Evolutionary conservation across 2,329 filamentous ascomycete genomes (phyloP), one percentile per base, ranked within the genome.

Genomic region (Clathrospora elynae): DNA sequence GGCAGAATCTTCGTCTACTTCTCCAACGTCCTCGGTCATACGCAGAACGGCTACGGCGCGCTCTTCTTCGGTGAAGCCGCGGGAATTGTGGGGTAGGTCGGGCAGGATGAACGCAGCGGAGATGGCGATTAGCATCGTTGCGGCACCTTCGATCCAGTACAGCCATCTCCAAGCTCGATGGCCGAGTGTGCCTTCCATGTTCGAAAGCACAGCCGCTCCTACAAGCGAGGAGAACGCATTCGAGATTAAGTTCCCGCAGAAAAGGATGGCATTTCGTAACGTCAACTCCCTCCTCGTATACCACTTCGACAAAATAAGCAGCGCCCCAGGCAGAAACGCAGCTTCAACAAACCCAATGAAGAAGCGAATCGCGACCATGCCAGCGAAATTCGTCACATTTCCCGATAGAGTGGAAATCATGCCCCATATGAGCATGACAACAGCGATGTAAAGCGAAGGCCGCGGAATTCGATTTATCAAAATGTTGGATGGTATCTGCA

Each of bases 261-360:
- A 71, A 12, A 75, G 57, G 31, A 72, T 64, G 6, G 71, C 66
- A 35, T 70, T 71, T 7, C 71, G 63, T 1, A 64, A 61, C 5
- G 68, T 69, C 24, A 73, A 57, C 42, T 73, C 71, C 35, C 78
- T 76, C 33, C 82, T 75, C 1, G 83, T 86, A 65, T 87, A 87
- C 78, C 83, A 87, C 54, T 84, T 82, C 0, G 80, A 83, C 13
- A 86, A 73, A 31, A 85, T 80, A 29, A 85, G 73, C 8, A 86
- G 73, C 0, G 80, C 80, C 28, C 84, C 84, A 0, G 84, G 83
- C 17, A 85, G 71, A 63, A 85, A 85, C 0, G 69, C 71, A 10
- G 67, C 67, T 50, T 70, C 67, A 5, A 67, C 64, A 32, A 71
- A 66, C 1, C 67, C 67, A 35, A 71, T 65, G 51, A 59, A 68